Evolutionary conservation across 2,329 filamentous ascomycete genomes (phyloP), one percentile per base, ranked within the genome.

Genomic region (Emergomyces orientalis): DNA sequence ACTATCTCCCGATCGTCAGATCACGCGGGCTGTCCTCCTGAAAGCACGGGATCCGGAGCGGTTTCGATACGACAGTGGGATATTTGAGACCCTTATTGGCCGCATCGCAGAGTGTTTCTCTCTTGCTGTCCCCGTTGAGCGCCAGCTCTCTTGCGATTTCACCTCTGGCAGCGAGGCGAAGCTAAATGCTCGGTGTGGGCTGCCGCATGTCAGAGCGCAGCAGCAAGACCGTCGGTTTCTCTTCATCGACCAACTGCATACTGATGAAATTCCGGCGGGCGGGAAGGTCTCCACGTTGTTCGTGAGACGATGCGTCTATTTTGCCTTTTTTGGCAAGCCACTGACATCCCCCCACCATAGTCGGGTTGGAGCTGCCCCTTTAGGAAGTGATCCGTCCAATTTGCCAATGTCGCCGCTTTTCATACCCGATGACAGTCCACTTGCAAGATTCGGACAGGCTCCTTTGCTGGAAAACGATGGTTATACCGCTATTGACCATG

Each of bases 181-280:
- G 55, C 61, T 60, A 62, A 61, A 65, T 55, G 60, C 52, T 57
- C 62, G 65, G 47, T 67, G 52, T 54, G 63, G 65, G 59, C 55
- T 63, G 34, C 65, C 65, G 61, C 57, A 64, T 56, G 49, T 51
- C 41, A 14, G 59, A 59, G 65, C 37, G 14, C 59, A 69, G 59
- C 47, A 66, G 37, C 62, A 65, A 62, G 67, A 67, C 59, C 58
- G 34, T 54, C 62, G 11, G 30, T 68, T 68, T 55, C 66, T 70
- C 63, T 70, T 70, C 45, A 52, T 70, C n/a, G 60, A 70, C 39
- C 30, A 64, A 59, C 58, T 70, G 30, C 58, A 70, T 63, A 34
- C 55, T 57, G 55, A 62, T 34, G 52, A 47, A 30, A 13, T 64
- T 8, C 32, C 32, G 63, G 30, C 47, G 1, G 54, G 37, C 25